Evolutionary conservation across 768 basidiomycete species (phyloP), one percentile per base, ranked within the genome.

Genomic region (Dacryopinax primogenitus): DNA sequence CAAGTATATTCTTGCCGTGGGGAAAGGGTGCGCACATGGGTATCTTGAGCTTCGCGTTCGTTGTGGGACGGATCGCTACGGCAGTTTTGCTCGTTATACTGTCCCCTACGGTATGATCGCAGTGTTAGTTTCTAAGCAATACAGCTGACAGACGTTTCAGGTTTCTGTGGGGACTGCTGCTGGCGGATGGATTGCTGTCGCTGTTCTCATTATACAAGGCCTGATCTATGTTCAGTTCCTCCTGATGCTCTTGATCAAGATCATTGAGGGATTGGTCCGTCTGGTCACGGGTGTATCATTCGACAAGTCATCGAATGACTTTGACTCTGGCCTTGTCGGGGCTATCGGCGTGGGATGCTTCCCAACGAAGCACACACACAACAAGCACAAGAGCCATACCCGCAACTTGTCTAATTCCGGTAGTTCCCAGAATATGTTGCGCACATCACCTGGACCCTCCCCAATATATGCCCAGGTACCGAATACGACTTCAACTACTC

Each of bases 1-100:
- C 94, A 33, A 93, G 90, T 67, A 79, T 95, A 33, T 96, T 92
- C 92, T 81, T 96, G 66, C 94, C 94, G 18, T 99, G 95, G 95
- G 92, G 91, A 33, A 88, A 88, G 63, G 92, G 95, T 1, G 92
- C 95, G 1, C 90, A 92, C 67, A 98, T 98, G 96, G 95, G 94
- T 15, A 80, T 93, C 35, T 86, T 95, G 66, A 92, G 90, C 73
- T 97, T 97, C 79, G 77, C 96, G 71, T 87, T 95, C 70, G 92
- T 91, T 66, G 89, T 95, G 3, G 86, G 89, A 23, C 81, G 95
- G 68, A 94, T 96, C 70, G 86, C 93, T 30, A 83, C 92, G 26
- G 88, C 90, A 1, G 92, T 97, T 15, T 76, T 99, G 34, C 78
- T 97, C 51, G 88, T 99, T 70, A 90, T 97, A 68, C 76, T 99